A percentile compares a stretch with the other conserved stretches of the same genome.
These are phyloP conservation scores for Thielaviopsis cerberus DNA, from an alignment of 2,329 filamentous ascomycete species.

Conservation along the genomic window DNA sequence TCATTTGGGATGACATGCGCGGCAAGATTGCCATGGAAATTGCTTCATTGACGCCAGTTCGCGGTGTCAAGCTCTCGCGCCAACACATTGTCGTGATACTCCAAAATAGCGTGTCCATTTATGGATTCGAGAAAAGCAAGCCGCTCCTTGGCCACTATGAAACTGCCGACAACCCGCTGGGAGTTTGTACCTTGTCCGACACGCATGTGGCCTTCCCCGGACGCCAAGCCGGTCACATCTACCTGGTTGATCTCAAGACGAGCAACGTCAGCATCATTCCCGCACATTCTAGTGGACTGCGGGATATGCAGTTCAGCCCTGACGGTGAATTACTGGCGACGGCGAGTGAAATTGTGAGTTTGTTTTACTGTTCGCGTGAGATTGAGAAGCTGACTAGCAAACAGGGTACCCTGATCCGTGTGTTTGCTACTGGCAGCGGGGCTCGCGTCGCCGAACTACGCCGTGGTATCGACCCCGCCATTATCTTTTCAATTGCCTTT, in stretches of 20 bases:
- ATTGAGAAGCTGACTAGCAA: not conserved
- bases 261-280: slow-evolving; percentile 84
- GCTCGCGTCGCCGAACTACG: slow-evolving; percentile 69
- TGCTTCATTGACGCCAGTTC: slow-evolving; percentile 61
- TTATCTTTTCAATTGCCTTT: slow-evolving; percentile 74
- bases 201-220: slow-evolving; percentile 69
- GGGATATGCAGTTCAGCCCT: slow-evolving; percentile 59
- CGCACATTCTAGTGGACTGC: slow-evolving; percentile 63
- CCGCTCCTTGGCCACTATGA: slow-evolving; percentile 58
- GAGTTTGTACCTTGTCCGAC: slow-evolving; percentile 59
- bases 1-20: slow-evolving; percentile 82
- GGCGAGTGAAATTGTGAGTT: slow-evolving; percentile 55
- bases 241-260: slow-evolving; percentile 60
- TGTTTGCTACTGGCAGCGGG: slow-evolving; percentile 66
- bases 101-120: slow-evolving; percentile 64
- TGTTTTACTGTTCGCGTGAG: too few relatives aligned
- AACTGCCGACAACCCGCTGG: slow-evolving; percentile 68
- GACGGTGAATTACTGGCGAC: slow-evolving; percentile 73
- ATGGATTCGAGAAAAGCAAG: slow-evolving; percentile 57
- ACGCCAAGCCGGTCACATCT: slow-evolving; percentile 72
- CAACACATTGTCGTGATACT: slow-evolving; percentile 64
- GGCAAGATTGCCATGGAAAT: slow-evolving; percentile 57
- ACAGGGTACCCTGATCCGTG: slow-evolving; percentile 62
- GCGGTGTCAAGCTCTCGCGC: slow-evolving; percentile 59
- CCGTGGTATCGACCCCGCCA: slow-evolving; percentile 72